phyloP scores from a whole-genome alignment of 306 rosid species.

The Casuarina equisetifolia region DNA sequence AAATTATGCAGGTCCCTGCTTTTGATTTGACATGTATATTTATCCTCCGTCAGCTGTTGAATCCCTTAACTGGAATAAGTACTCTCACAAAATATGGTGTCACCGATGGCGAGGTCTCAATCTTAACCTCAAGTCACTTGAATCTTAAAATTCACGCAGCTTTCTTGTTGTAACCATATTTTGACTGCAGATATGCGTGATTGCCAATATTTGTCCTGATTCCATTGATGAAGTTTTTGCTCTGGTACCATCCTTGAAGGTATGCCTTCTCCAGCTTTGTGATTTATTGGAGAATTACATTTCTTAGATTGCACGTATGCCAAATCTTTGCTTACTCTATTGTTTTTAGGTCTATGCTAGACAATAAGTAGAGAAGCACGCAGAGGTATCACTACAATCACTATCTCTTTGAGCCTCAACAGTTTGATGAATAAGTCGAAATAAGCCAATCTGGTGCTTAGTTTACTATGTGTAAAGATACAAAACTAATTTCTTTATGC shows the following conservation, averaged over 20 bases:
- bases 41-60: conserved; percentile 23
- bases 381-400: not conserved
- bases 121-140: conserved; percentile 30
- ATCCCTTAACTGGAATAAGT: conserved; percentile 66
- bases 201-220: conserved; percentile 80
- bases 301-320: not conserved
- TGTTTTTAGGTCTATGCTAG: not conserved
- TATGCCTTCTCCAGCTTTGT: conserved; percentile 24
- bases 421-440: not conserved
- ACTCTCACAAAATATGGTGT: conserved; percentile 55
- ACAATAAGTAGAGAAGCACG: not conserved
- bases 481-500: conserved; percentile 6
- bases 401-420: not conserved
- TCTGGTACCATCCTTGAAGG: conserved; percentile 83
- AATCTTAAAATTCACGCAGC: conserved; percentile 17
- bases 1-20: not conserved
- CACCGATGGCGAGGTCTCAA: conserved; percentile 69
- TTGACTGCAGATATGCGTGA: conserved; percentile 68
- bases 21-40: not conserved
- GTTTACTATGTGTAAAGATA: conserved; percentile 10
- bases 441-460: not conserved
- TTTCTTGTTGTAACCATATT: conserved; percentile 27
- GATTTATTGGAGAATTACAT: not conserved
- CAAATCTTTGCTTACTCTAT: conserved; percentile 9
- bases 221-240: conserved; percentile 75